Conservation (phyloP, 2,329 filamentous ascomycete genomes). For the Boeremia lycopersici region DNA sequence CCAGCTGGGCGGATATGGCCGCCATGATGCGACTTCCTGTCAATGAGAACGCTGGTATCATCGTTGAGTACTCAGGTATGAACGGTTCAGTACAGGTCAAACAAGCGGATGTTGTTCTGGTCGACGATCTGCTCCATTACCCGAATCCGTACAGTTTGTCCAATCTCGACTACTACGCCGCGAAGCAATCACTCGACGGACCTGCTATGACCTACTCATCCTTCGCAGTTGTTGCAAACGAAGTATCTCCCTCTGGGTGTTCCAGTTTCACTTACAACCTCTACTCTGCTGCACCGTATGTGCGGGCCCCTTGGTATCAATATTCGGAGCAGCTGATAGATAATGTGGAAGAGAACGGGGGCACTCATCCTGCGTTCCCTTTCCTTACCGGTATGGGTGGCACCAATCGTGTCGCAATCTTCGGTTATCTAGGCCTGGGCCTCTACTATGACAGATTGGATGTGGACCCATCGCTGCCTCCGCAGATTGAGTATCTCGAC, state of each 20-base stretch:
- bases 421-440: slow-evolving; percentile 70
- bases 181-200: slow-evolving; percentile 69
- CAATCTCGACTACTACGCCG: slow-evolving; percentile 72
- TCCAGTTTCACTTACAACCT: slow-evolving; percentile 71
- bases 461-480: slow-evolving; percentile 65
- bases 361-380: slow-evolving; percentile 71
- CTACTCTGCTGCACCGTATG: slow-evolving; percentile 67
- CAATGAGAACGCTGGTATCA: slow-evolving; percentile 62
- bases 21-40: slow-evolving; percentile 62
- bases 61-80: slow-evolving; percentile 69
- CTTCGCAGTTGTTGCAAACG: slow-evolving; percentile 70
- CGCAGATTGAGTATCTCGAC: slow-evolving; percentile 65
- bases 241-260: slow-evolving; percentile 69
- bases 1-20: slow-evolving; percentile 64
- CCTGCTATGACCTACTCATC: slow-evolving; percentile 77
- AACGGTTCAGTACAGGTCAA: slow-evolving; percentile 71
- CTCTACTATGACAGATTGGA: slow-evolving; percentile 65
- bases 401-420: slow-evolving; percentile 69
- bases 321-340: slow-evolving; percentile 73
- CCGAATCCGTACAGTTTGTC: slow-evolving; percentile 60
- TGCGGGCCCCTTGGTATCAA: slow-evolving; percentile 70
- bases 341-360: slow-evolving; percentile 64
- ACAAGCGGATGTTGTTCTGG: slow-evolving; percentile 72
- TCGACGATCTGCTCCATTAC: slow-evolving; percentile 69
- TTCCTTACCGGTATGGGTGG: slow-evolving; percentile 75